Evolutionary conservation across 2,329 filamentous ascomycete genomes (phyloP), one percentile per base, ranked within the genome.

Genomic region (Xylariaceae sp.): DNA sequence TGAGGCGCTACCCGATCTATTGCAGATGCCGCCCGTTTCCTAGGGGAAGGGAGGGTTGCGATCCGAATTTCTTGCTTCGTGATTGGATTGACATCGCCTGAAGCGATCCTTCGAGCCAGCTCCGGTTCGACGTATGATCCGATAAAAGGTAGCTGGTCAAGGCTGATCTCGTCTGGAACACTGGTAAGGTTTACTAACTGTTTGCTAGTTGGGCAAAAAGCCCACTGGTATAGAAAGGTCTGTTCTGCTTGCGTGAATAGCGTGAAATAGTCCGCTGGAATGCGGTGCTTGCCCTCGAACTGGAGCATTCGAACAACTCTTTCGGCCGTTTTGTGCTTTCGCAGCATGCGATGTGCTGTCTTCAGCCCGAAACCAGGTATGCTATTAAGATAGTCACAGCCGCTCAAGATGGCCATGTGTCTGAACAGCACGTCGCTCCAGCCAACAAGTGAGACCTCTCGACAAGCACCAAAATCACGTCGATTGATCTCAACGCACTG

Each of bases 381-480:
- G 47, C 86, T 86, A 2, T 84, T 74, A n/a, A 97, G 77, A 64
- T 98, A 98, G 64, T 98, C 93, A 63, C 93, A 98, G 6, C 93
- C 93, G 62, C 90, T 95, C 48, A 98, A 70, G 55, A 98, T 98
- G 33, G 91, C 89, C 93, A 98, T 98, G 42, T 83, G 83, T 48
- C 93, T 81, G 59, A 98, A 98, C 55, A 96, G 88, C 8, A 77
- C 75, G 64, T 97, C 92, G 2, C 88, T 86, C 92, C 92, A 98
- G 6, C 91, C 92, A 4, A 89, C 85, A 33, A 98, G 70, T 43
- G 86, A 95, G 39, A 97, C 78, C 54, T 96, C 93, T 40, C 87
- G 84, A 55, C 89, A 94, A 22, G 88, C 83, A 42, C 88, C 86
- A 61, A 98, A 97, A 62, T 96, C 88, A 12, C 81, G 80, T 25